Percentiles rank a stretch among this genome's conserved stretches.
phyloP scores from a whole-genome alignment of 2,329 filamentous ascomycete genomes.

The Ascochyta rabiei region DNA sequence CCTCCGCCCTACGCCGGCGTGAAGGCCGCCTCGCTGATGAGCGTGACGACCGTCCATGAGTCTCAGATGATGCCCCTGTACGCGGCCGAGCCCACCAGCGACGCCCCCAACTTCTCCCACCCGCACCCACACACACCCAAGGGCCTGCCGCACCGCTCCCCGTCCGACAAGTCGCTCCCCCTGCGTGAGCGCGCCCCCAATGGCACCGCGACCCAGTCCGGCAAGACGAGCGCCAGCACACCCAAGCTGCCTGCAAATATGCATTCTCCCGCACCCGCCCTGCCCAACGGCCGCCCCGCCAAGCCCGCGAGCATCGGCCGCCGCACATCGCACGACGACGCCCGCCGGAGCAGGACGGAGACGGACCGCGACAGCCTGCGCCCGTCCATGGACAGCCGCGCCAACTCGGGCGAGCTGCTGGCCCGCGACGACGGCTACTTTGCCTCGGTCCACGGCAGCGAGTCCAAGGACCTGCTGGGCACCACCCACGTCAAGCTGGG shows the following conservation, averaged over 20 bases:
- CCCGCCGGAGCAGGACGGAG: conserved; percentile 21
- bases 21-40: conserved; percentile 39
- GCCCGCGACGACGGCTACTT: conserved; percentile 56
- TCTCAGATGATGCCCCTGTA: conserved; percentile 58
- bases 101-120: conserved; percentile 18
- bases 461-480: conserved; percentile 42
- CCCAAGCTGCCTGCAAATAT: conserved; percentile 31
- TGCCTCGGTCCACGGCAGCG: conserved; percentile 45
- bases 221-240: conserved; percentile 42
- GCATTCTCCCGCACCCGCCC: conserved; percentile 30
- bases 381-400: conserved; percentile 32
- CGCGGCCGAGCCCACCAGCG: conserved; percentile 47
- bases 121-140: conserved; percentile 43
- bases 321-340: conserved; percentile 47
- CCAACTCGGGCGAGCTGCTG: conserved; percentile 33
- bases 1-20: conserved; percentile 35
- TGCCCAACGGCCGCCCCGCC: conserved; percentile 45
- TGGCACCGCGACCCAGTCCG: conserved; percentile 22
- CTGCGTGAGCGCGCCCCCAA: conserved; percentile 32
- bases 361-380: conserved; percentile 25
- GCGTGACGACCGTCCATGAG: conserved; percentile 41
- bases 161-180: conserved; percentile 32
- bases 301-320: conserved; percentile 34
- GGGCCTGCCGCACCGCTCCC: conserved; percentile 33
- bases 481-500: conserved; percentile 48